These are phyloP conservation scores for Neurospora sp. DNA, from an alignment of 2,329 filamentous ascomycete genomes.

Conservation along the genomic window DNA sequence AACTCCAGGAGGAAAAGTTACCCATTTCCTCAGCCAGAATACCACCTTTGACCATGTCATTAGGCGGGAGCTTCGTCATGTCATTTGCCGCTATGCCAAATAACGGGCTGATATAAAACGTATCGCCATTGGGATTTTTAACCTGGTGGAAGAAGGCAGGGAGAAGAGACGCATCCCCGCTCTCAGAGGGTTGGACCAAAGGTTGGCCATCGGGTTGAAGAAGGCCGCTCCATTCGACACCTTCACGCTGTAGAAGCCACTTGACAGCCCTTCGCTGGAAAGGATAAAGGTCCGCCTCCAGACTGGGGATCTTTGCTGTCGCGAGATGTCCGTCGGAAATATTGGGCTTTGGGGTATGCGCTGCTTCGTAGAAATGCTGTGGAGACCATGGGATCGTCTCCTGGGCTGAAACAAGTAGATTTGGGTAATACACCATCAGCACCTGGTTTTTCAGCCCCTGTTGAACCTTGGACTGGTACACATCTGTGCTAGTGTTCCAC, in stretches of 20 bases:
- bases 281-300: constrained; percentile 50
- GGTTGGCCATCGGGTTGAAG: constrained; percentile 6
- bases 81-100: constrained; percentile 50
- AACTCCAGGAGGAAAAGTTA: background rate
- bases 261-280: constrained; percentile 63
- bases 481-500: constrained; percentile 20
- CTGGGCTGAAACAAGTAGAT: background rate
- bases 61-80: constrained; percentile 30
- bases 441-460: constrained; percentile 14
- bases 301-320: constrained; percentile 32
- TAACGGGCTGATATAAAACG: constrained; percentile 41
- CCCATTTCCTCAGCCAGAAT: constrained; percentile 75
- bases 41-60: constrained; percentile 44
- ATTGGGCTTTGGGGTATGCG: constrained; percentile 47
- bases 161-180: constrained; percentile 10
- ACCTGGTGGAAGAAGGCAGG: constrained; percentile 35
- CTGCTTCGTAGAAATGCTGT: constrained; percentile 59
- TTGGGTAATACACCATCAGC: constrained; percentile 14
- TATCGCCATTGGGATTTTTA: constrained; percentile 35
- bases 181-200: constrained; percentile 18
- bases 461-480: constrained; percentile 10
- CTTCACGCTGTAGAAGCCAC: constrained; percentile 62
- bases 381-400: constrained; percentile 29
- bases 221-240: constrained; percentile 36
- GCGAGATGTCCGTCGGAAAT: constrained; percentile 24